Percentiles rank a stretch among this genome's conserved stretches.
Evolutionary conservation across 225 moss, liverwort and hornwort species (phyloP).

Genomic region (Physcomitrellopsis africana): DNA sequence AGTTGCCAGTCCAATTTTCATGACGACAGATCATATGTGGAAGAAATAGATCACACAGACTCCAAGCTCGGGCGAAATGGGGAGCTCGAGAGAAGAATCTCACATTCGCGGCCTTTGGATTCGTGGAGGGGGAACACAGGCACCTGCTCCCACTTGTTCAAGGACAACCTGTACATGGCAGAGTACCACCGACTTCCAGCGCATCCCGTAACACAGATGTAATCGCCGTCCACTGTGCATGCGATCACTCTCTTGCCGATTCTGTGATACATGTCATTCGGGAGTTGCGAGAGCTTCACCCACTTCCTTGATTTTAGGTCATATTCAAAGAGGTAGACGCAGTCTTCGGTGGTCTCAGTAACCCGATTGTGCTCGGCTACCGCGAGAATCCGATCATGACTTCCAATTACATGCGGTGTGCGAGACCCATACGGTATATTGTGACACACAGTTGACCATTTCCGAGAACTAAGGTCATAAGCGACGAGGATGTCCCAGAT

Average conservation of each 20-base stretch:
- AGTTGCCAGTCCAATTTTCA: too few relatives aligned
- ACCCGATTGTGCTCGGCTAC: slow-evolving; percentile 24
- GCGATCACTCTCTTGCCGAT: slow-evolving; percentile 46
- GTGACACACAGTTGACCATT: slow-evolving; percentile 27
- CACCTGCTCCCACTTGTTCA: slow-evolving; percentile 33
- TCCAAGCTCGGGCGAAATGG: slow-evolving; percentile 56
- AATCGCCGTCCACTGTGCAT: slow-evolving; percentile 44
- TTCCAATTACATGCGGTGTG: slow-evolving; percentile 42
- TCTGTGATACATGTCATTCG: slow-evolving; percentile 31
- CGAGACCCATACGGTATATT: slow-evolving; percentile 25
- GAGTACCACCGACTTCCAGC: slow-evolving; percentile 38
- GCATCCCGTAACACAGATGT: slow-evolving; percentile 47
- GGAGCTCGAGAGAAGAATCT: slow-evolving; percentile 55
- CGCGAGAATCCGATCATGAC: slow-evolving; percentile 25
- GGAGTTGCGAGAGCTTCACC: slow-evolving; percentile 33
- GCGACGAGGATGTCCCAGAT: slow-evolving; percentile 32
- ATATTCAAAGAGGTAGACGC: slow-evolving; percentile 27
- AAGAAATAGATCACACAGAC: slow-evolving; percentile 24
- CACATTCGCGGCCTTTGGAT: slow-evolving; percentile 22
- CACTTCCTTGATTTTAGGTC: slow-evolving; percentile 38
- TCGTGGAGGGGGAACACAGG: slow-evolving; percentile 32
- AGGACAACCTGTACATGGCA: slow-evolving; percentile 31
- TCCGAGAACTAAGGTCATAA: slow-evolving; percentile 20
- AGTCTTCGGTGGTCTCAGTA: background rate
- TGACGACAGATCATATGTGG: too few relatives aligned